A percentile compares a stretch with the other conserved stretches of the same genome.
phyloP scores from a whole-genome alignment of 768 basidiomycete genomes.

The Candolleomyces eurysporus region DNA sequence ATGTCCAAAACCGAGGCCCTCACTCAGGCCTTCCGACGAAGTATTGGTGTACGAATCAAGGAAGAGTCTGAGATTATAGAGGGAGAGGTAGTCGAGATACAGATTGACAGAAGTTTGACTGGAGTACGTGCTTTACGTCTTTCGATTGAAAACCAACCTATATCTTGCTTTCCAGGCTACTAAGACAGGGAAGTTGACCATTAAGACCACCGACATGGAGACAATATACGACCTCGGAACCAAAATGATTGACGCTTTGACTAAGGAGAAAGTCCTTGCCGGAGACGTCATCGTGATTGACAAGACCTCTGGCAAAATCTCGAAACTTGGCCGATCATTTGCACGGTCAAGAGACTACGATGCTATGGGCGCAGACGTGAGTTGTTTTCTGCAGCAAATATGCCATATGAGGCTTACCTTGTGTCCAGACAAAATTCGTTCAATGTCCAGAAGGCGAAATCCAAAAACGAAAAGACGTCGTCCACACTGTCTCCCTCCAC shows the following conservation, averaged over 20 bases:
- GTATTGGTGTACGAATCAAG: constrained; percentile 96
- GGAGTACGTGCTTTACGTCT: constrained; percentile 55
- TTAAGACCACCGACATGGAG: constrained; percentile 99
- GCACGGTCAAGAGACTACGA: constrained; percentile 98
- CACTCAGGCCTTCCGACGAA: constrained; percentile 92
- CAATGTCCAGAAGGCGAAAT: constrained; percentile 98
- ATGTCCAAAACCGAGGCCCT: constrained; percentile 99
- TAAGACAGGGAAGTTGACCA: constrained; percentile 95
- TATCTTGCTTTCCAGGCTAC: constrained; percentile 62
- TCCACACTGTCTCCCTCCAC: constrained; percentile 95
- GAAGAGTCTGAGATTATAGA: constrained; percentile 98
- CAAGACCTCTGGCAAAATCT: constrained; percentile 95
- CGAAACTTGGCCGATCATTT: constrained; percentile 94
- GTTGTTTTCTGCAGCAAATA: constrained; percentile 25
- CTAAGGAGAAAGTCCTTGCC: constrained; percentile 93
- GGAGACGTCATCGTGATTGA: constrained; percentile 97
- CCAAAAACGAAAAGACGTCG: constrained; percentile 95
- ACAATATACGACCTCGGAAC: constrained; percentile 97
- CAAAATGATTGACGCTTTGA: constrained; percentile 98
- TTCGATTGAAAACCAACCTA: constrained; percentile 1
- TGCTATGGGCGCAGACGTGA: constrained; percentile 97
- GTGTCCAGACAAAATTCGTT: constrained; percentile 87
- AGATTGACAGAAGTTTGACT: constrained; percentile 94
- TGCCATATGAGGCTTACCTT: background rate
- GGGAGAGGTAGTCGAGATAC: constrained; percentile 98